Base-by-base conservation (phyloP, 306 rosid genomes). In the Gynostemma pentaphyllum region DNA sequence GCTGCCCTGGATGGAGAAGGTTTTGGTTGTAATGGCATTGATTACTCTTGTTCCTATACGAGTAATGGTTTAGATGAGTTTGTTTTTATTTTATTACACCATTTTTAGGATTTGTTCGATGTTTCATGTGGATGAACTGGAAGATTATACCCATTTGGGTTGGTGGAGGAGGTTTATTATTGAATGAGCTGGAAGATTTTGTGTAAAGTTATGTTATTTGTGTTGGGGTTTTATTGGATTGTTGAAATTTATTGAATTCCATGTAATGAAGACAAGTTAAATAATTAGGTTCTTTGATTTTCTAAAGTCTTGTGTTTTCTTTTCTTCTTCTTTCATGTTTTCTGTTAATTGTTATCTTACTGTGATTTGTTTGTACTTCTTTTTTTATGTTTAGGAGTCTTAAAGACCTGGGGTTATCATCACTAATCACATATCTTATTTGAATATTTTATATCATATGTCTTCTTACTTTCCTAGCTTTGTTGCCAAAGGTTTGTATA, bases 401-500 rank as follows among this genome's bases (percentile, higher is more conserved):
- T n/a, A n/a, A n/a, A n/a, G n/a, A n/a, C n/a, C n/a, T n/a, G n/a
- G n/a, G n/a, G n/a, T n/a, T n/a, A n/a, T n/a, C n/a, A n/a, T n/a
- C n/a, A n/a, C n/a, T n/a, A n/a, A n/a, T n/a, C n/a, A n/a, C n/a
- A n/a, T n/a, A n/a, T n/a, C n/a, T n/a, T n/a, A n/a, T n/a, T n/a
- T n/a, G n/a, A n/a, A n/a, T n/a, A n/a, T n/a, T n/a, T n/a, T n/a
- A n/a, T n/a, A n/a, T n/a, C n/a, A n/a, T n/a, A n/a, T n/a, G n/a
- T 85, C 94, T 32, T 77, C 81, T 24, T 81, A 83, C 1, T 90
- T 87, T 75, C 97, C 97, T 27, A 90, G 97, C 76, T 90, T 90
- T 75, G 97, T 90, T 79, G 97, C 97, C 7, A 90, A 90, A 95
- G 97, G 86, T n/a, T n/a, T n/a, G n/a, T n/a, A n/a, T n/a, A n/a